These are phyloP conservation scores for Tripterygium wilfordii DNA, from an alignment of 177 flowering plant species.

Conservation along the genomic window DNA sequence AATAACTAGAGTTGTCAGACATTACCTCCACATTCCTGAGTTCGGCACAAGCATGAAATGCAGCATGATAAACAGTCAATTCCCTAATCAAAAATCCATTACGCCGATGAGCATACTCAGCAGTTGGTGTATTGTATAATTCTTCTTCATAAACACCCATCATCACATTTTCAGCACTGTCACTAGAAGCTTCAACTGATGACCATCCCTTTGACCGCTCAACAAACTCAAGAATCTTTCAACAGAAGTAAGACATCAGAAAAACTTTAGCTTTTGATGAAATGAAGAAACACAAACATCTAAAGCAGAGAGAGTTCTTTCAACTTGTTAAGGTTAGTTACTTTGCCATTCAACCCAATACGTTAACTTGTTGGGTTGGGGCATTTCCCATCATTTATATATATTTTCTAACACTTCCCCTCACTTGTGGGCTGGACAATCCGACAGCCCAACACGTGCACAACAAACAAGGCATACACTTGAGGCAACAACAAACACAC, in stretches of 20 bases:
- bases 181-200: constrained; percentile 50
- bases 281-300: too few species aligned
- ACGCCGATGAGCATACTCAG: constrained; percentile 65
- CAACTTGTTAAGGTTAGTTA: too few species aligned
- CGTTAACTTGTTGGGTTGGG: too few species aligned
- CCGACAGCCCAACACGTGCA: too few species aligned
- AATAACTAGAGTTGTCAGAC: neutral
- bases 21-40: constrained; percentile 67
- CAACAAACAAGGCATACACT: too few species aligned
- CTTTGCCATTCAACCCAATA: too few species aligned
- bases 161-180: constrained; percentile 71
- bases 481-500: too few species aligned
- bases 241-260: constrained; percentile 13
- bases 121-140: constrained; percentile 74
- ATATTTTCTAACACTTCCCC: too few species aligned
- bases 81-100: constrained; percentile 44
- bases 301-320: neutral
- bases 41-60: constrained; percentile 82
- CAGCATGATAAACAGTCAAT: constrained; percentile 82
- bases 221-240: constrained; percentile 82
- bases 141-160: constrained; percentile 84
- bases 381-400: too few species aligned
- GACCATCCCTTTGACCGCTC: constrained; percentile 91
- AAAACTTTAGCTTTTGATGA: too few species aligned
- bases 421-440: too few species aligned